A percentile compares a stretch with the other conserved stretches of the same genome.
Conservation (phyloP, 2,329 filamentous ascomycete species). For the Xylariaceae sp. region DNA sequence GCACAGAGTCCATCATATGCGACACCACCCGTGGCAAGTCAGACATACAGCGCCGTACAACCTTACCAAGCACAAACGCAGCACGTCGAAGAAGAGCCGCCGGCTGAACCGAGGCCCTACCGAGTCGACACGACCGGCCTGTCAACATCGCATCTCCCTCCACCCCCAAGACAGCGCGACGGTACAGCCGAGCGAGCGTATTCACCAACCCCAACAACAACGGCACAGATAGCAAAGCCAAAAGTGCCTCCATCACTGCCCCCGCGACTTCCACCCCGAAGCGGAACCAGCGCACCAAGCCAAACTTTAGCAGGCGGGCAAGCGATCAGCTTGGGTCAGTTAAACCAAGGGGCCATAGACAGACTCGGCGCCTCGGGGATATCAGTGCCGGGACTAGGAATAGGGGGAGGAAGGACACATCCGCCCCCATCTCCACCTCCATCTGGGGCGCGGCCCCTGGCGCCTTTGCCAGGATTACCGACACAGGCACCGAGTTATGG, state of each 20-base stretch:
- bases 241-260: slow-evolving; percentile 60
- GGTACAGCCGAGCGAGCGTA: slow-evolving; percentile 40
- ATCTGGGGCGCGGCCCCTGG: slow-evolving; percentile 38
- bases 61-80: slow-evolving; percentile 43
- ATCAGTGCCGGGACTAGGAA: slow-evolving; percentile 79
- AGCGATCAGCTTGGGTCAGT: slow-evolving; percentile 36
- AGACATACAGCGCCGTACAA: slow-evolving; percentile 18
- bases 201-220: not conserved
- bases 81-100: slow-evolving; percentile 46
- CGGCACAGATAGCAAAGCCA: slow-evolving; percentile 22
- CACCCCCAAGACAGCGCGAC: slow-evolving; percentile 67
- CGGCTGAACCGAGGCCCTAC: slow-evolving; percentile 66
- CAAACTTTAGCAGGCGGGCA: slow-evolving; percentile 33
- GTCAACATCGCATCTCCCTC: slow-evolving; percentile 71
- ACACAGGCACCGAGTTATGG: slow-evolving; percentile 17
- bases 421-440: slow-evolving; percentile 39
- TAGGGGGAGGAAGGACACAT: slow-evolving; percentile 55
- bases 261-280: slow-evolving; percentile 74
- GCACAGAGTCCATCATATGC: not conserved
- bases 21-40: slow-evolving; percentile 33
- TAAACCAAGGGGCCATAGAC: slow-evolving; percentile 65
- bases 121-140: slow-evolving; percentile 74
- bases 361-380: slow-evolving; percentile 77
- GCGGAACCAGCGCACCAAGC: slow-evolving; percentile 54
- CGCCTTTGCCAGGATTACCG: slow-evolving; percentile 28